Evolutionary conservation across 2,329 filamentous ascomycete species (phyloP).

Genomic region (Raffaelea deltoideospora): DNA sequence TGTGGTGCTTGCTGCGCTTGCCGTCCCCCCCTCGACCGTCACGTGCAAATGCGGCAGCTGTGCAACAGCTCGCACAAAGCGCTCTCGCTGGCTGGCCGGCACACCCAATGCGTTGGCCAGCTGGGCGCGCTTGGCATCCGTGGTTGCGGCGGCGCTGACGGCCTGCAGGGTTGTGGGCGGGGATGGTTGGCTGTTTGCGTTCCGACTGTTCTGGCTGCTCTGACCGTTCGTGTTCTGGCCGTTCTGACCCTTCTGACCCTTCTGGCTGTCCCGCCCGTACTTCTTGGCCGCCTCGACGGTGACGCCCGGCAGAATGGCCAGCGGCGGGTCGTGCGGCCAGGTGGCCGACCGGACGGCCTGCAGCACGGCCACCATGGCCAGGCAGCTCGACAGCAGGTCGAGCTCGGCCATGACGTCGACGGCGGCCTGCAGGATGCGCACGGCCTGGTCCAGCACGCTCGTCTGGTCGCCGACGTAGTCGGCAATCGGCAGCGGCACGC

Average conservation of each 20-base stretch:
- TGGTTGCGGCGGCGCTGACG: conserved; percentile 22
- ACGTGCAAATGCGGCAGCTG: conserved; percentile 57
- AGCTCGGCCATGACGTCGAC: conserved; percentile 89
- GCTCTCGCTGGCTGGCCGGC: conserved; percentile 23
- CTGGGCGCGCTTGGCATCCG: conserved; percentile 20
- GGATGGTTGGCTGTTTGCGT: too few relatives aligned
- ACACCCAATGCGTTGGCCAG: conserved; percentile 38
- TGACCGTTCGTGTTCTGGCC: neutral
- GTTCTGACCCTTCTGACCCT: neutral
- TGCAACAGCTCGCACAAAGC: conserved; percentile 43
- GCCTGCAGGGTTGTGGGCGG: conserved; percentile 26
- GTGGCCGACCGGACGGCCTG: conserved; percentile 86
- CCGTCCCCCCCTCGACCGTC: too few relatives aligned
- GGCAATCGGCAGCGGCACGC: conserved; percentile 80
- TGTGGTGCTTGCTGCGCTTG: too few relatives aligned
- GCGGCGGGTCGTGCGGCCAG: conserved; percentile 71
- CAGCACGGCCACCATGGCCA: conserved; percentile 70
- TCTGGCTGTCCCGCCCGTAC: neutral
- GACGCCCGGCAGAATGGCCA: conserved; percentile 68
- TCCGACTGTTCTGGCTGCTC: neutral
- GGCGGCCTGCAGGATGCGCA: conserved; percentile 89
- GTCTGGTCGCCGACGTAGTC: conserved; percentile 95
- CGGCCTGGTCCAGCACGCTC: conserved; percentile 82
- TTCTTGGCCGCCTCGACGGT: conserved; percentile 12
- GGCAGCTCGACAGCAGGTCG: conserved; percentile 62